Evolutionary conservation across 331 rosid genomes (phyloP), one percentile per base, ranked within the genome.

Genomic region (Pyrus hybrid): DNA sequence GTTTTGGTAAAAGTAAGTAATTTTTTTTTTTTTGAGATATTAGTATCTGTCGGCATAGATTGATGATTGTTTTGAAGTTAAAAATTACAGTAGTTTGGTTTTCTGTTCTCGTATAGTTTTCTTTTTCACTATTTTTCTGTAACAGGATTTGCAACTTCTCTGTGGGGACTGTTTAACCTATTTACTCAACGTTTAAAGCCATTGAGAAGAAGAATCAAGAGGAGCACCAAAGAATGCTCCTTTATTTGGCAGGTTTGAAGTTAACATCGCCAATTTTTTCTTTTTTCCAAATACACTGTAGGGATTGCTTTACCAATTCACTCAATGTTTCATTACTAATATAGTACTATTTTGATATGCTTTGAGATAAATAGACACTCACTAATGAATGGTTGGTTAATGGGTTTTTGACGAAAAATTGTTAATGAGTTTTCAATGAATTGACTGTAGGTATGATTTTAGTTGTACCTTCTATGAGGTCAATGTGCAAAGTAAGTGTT

Each of bases 141-240:
- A 35, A 22, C 5, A 0, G 41, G 11, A 8, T 73, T 18, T 75
- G 68, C 73, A 84, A 88, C 63, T 86, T 86, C 81, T 80, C 87
- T 76, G 74, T 76, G 47, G 88, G 87, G 57, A 72, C 80, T 57
- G 87, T 26, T 43, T 76, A 86, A 43, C 92, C 90, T 32, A 77
- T 88, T 47, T 88, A 82, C 82, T 86, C 83, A 10, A 86, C 90
- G 13, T 86, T 86, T 63, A 88, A 88, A 79, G 92, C 90, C 32
- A 84, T 88, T 35, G 90, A 88, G 87, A 72, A 67, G 64, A 80
- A 82, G 80, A 83, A 86, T 62, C 77, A 53, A 47, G 22, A 37
- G 47, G 84, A 88, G 69, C 90, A 86, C 32, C 85, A 86, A n/a
- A 80, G 77, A 37, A 82, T 87, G 87, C 88, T 86, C 10, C 68